These are phyloP conservation scores for Danielia reshetovae DNA, from an alignment of 805 yeast genomes.

Conservation along the genomic window DNA sequence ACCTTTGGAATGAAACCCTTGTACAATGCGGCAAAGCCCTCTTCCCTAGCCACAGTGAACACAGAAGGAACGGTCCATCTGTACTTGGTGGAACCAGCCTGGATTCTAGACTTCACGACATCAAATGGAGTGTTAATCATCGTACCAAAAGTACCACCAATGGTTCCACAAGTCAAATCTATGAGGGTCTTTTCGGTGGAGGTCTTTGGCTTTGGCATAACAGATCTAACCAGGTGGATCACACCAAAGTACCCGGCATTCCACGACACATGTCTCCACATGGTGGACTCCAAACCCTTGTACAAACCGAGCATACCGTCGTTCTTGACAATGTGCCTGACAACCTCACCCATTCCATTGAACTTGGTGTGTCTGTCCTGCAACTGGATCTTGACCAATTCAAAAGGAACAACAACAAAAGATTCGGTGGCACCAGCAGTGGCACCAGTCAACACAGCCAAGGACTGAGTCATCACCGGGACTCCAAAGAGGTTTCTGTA, in stretches of 20 bases:
- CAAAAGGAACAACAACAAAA: slow-evolving; percentile 96
- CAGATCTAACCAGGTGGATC: slow-evolving; percentile 76
- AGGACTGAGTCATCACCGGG: slow-evolving; percentile 65
- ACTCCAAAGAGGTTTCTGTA: slow-evolving; percentile 72
- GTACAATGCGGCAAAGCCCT: slow-evolving; percentile 87
- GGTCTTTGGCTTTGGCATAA: slow-evolving; percentile 74
- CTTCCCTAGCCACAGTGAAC: slow-evolving; percentile 73
- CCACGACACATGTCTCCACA: slow-evolving; percentile 97
- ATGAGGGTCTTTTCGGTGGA: slow-evolving; percentile 74
- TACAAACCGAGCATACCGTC: slow-evolving; percentile 85
- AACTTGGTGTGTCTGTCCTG: slow-evolving; percentile 85
- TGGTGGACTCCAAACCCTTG: slow-evolving; percentile 93
- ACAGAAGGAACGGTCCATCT: slow-evolving; percentile 89
- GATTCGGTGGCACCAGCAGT: slow-evolving; percentile 98
- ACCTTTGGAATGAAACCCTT: slow-evolving; percentile 98
- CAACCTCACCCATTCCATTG: slow-evolving; percentile 81
- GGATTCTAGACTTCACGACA: slow-evolving; percentile 95
- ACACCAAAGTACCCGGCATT: slow-evolving; percentile 97
- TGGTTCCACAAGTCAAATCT: slow-evolving; percentile 86
- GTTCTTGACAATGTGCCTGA: slow-evolving; percentile 60
- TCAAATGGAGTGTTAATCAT: slow-evolving; percentile 93
- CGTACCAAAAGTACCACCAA: slow-evolving; percentile 98
- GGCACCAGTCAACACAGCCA: slow-evolving; percentile 92
- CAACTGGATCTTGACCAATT: slow-evolving; percentile 87
- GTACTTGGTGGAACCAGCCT: slow-evolving; percentile 84